phyloP scores from a whole-genome alignment of 1,284 basidiomycete species.

The Meripilus lineatus region DNA sequence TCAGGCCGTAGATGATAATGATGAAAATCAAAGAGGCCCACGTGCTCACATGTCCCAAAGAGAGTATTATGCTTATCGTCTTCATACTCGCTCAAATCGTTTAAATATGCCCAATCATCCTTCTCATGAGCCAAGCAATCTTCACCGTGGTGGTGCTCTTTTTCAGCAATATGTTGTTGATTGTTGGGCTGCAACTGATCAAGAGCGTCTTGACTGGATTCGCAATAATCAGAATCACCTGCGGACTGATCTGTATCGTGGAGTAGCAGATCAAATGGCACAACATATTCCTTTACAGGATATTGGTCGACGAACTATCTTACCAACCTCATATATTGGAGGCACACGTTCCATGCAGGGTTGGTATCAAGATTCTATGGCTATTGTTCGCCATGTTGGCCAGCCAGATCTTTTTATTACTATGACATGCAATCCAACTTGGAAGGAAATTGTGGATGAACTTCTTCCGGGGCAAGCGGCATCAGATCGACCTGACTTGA shows the following conservation, averaged over 20 bases:
- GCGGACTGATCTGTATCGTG: conserved; percentile 32
- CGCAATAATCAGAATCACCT: conserved; percentile 33
- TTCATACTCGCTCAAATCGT: conserved; percentile 24
- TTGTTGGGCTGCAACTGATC: conserved; percentile 26
- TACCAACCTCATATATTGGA: conserved; percentile 38
- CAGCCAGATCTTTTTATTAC: conserved; percentile 34
- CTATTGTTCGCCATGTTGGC: conserved; percentile 26
- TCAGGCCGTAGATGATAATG: conserved; percentile 1
- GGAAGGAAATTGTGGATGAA: conserved; percentile 29
- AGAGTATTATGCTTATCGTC: conserved; percentile 27
- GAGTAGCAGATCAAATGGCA: conserved; percentile 32
- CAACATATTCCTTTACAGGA: too few species aligned
- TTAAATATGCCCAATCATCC: conserved; percentile 28
- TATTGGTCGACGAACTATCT: too few species aligned
- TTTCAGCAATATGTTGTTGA: conserved; percentile 37
- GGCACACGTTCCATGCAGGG: conserved; percentile 38
- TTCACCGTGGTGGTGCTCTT: conserved; percentile 34
- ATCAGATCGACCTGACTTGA: conserved; percentile 29
- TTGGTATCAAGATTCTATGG: conserved; percentile 34
- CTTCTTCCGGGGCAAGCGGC: conserved; percentile 27
- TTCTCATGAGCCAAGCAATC: conserved; percentile 29
- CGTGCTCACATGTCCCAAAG: conserved; percentile 21
- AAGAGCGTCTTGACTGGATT: conserved; percentile 20
- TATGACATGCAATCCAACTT: conserved; percentile 34
- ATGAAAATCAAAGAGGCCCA: conserved; percentile 14